Conservation (phyloP, 1,139 yeast genomes). For the Kluyveromyces sp. region DNA sequence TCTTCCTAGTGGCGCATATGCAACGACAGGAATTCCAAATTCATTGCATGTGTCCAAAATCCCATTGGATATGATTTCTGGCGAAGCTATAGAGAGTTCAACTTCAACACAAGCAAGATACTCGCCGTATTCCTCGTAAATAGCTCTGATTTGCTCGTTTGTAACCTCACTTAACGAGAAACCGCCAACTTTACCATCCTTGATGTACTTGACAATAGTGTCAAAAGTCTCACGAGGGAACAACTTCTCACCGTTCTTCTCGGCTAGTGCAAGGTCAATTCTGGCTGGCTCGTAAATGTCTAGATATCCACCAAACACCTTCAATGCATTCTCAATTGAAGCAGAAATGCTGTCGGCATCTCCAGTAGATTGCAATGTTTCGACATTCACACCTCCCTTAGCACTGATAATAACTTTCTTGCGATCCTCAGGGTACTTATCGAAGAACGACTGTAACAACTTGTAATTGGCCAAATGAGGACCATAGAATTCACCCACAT, state of each 20-base stretch:
- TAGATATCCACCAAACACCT: slow-evolving; percentile 40
- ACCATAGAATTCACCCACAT: slow-evolving; percentile 78
- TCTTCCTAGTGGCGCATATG: slow-evolving; percentile 78
- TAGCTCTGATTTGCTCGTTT: slow-evolving; percentile 49
- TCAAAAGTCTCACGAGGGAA: slow-evolving; percentile 38
- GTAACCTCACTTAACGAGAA: slow-evolving; percentile 67
- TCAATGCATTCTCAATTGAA: slow-evolving; percentile 45
- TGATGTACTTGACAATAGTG: slow-evolving; percentile 44
- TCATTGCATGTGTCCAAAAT: slow-evolving; percentile 48
- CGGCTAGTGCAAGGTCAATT: slow-evolving; percentile 41
- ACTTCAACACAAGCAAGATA: slow-evolving; percentile 66
- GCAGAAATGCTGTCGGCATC: slow-evolving; percentile 38
- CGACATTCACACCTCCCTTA: slow-evolving; percentile 50
- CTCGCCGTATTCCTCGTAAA: slow-evolving; percentile 37
- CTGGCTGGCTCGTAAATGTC: slow-evolving; percentile 68
- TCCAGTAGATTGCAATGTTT: slow-evolving; percentile 40
- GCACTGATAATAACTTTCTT: slow-evolving; percentile 51
- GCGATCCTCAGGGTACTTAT: slow-evolving; percentile 45
- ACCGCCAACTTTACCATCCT: slow-evolving; percentile 53
- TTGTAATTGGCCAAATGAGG: slow-evolving; percentile 43
- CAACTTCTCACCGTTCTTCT: slow-evolving; percentile 16
- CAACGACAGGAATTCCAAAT: slow-evolving; percentile 56
- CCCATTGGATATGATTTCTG: slow-evolving; percentile 54
- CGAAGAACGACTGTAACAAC: slow-evolving; percentile 50
- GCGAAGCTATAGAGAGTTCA: slow-evolving; percentile 63